Conservation (phyloP, 306 rosid genomes). For the Herpetospermum pedunculosum region DNA sequence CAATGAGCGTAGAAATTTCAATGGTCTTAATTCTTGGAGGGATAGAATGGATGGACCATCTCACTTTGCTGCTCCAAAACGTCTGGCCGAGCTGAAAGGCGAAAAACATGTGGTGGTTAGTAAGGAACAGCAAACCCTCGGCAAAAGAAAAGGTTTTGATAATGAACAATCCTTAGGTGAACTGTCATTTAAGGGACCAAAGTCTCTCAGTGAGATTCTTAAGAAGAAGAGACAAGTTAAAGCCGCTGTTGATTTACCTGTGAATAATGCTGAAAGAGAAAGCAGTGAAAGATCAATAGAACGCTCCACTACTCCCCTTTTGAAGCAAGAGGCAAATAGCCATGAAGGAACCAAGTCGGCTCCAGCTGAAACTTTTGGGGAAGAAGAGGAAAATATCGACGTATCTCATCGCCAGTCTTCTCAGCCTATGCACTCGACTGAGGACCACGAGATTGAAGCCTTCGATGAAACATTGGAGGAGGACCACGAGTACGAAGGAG, state of each 20-base stretch:
- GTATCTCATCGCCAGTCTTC: constrained; percentile 18
- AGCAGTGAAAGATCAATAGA: constrained; percentile 5
- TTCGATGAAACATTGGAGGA: constrained; percentile 35
- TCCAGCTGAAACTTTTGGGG: constrained; percentile 22
- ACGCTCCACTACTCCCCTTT: constrained; percentile 11
- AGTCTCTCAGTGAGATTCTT: constrained; percentile 86
- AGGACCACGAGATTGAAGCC: constrained; percentile 29
- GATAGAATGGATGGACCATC: constrained; percentile 26
- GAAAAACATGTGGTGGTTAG: constrained; percentile 30
- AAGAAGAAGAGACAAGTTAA: constrained; percentile 59
- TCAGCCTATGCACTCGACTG: constrained; percentile 1
- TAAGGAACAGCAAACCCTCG: constrained; percentile 44
- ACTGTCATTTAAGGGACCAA: constrained; percentile 73
- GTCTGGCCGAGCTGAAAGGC: constrained; percentile 55
- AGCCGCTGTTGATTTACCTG: constrained; percentile 29
- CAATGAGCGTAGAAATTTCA: constrained; percentile 37
- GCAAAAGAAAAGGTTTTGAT: constrained; percentile 40
- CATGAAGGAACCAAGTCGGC: constrained; percentile 26
- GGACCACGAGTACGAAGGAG: constrained; percentile 54
- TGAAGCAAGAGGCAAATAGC: constrained; percentile 15
- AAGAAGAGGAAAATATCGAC: constrained; percentile 18
- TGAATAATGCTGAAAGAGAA: constrained; percentile 20
- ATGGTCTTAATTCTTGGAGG: constrained; percentile 28
- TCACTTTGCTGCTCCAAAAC: constrained; percentile 50
- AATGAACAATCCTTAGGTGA: constrained; percentile 38